phyloP scores from a whole-genome alignment of 169 alveolate species.

The Pseudocohnilembus persalinus region DNA sequence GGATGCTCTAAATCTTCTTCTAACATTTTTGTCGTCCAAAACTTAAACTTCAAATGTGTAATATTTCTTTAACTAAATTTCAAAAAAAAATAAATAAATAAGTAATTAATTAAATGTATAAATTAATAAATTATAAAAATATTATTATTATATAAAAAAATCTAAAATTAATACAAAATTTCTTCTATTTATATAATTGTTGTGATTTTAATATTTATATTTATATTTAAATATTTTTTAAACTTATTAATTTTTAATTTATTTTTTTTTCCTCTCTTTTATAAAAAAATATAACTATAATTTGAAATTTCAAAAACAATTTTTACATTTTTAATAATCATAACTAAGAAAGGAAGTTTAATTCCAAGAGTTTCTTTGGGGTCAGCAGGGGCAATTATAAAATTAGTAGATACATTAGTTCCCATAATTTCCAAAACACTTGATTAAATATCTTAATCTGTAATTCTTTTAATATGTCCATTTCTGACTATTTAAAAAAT shows the following conservation, averaged over 20 bases:
- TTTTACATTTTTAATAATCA: conserved; percentile 92
- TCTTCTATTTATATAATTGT: no score
- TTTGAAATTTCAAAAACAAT: no score
- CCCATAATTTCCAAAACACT: conserved; percentile 89
- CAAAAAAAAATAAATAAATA: not conserved
- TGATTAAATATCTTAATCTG: conserved; percentile 93
- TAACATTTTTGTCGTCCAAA: conserved; percentile 95
- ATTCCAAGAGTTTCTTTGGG: conserved; percentile 92
- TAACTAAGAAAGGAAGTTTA: conserved; percentile 94
- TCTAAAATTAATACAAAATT: no score
- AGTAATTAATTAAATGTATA: no score
- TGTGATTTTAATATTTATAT: no score
- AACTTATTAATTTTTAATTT: no score
- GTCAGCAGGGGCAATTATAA: conserved; percentile 92
- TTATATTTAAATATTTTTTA: no score
- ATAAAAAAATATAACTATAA: no score
- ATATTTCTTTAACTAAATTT: conserved; percentile 88
- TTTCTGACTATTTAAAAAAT: conserved; percentile 79
- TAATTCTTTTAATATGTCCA: conserved; percentile 95
- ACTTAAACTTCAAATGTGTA: conserved; percentile 96
- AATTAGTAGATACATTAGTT: conserved; percentile 92
- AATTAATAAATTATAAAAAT: no score
- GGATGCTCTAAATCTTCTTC: conserved; percentile 96
- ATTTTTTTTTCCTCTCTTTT: no score
- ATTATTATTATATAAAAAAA: no score